Evolutionary conservation across 495 filamentous ascomycete species (phyloP).

Genomic region (Xylaria palmicola): DNA sequence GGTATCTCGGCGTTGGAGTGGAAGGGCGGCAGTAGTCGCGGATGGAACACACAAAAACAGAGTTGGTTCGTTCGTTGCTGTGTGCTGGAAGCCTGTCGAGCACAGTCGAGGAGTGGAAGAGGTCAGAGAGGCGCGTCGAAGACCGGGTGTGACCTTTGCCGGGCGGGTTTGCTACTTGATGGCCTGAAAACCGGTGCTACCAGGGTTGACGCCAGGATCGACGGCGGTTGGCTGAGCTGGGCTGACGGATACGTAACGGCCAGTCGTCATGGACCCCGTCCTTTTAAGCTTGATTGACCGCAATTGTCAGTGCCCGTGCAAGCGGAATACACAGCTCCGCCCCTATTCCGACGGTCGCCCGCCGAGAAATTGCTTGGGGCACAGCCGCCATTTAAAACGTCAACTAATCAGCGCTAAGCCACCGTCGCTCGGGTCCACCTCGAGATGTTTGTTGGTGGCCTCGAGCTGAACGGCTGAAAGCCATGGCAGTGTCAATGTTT

Average conservation of each 20-base stretch:
- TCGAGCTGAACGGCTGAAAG: constrained; percentile 8
- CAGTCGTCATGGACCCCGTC: neutral
- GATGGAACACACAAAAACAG: no score
- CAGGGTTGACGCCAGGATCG: neutral
- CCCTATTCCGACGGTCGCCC: constrained; percentile 1
- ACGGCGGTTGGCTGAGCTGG: neutral
- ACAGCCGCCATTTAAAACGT: constrained; percentile 5
- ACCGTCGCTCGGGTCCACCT: neutral
- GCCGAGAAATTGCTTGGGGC: constrained; percentile 1
- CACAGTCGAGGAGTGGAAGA: neutral
- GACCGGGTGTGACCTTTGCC: neutral
- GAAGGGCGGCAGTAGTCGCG: no score
- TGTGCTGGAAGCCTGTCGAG: no score
- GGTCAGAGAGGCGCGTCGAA: neutral
- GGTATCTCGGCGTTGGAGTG: no score
- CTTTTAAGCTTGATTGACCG: neutral
- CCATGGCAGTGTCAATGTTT: neutral
- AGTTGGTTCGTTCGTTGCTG: no score
- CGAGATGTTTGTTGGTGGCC: neutral
- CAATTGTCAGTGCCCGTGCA: no score
- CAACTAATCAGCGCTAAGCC: constrained; percentile 17
- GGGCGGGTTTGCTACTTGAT: constrained; percentile 8
- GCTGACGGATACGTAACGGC: constrained; percentile 8
- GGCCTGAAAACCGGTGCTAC: neutral
- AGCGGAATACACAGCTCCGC: neutral